Base-by-base conservation (phyloP, 2,329 filamentous ascomycete genomes). In the Plenodomus tracheiphilus region DNA sequence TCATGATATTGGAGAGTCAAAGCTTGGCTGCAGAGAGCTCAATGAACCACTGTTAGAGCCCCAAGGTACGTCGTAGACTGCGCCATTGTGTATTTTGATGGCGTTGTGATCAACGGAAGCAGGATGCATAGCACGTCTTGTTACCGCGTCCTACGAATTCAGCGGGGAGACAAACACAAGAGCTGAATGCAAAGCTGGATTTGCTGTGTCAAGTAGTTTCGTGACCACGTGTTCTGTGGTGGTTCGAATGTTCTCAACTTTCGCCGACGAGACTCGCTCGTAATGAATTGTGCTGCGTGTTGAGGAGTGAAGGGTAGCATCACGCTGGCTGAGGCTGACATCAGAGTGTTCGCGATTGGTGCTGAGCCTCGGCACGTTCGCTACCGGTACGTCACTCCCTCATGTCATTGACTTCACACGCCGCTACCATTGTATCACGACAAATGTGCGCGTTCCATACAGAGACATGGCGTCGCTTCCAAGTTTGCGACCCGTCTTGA, bases 401-500 rank as follows among this genome's bases (percentile, higher is more conserved):
- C 11, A 32, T 15, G 9, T 32, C 28, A 32, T 4, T 15, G 28
- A 15, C 11, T 15, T 32, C 15, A 11, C 13, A 32, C 28, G 28
- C 28, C 6, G 28, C 28, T 4, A 32, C 15, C 13, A 4, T 11
- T 32, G 4, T 15, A 11, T 15, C 28, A 11, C 13, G 15, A 15
- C 15, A 6, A 15, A 32, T 32, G 28, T 32, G 15, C 28, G 28
- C 28, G 28, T 32, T 32, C 13, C 6, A 32, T 32, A 11, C 15
- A 11, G 15, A 11, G 28, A 15, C 15, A 32, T 32, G 28, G 28
- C 28, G 28, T 21, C 54, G 32, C 39, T 49, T 25, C 44, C 41
- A 21, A 53, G 41, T 36, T 15, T 61, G 44, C 58, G 59, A 52
- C 43, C 55, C 48, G 36, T 43, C 35, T 20, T 52, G 36, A 57